Evolutionary conservation across 306 rosid genomes (phyloP).

Genomic region (Cucurbita moschata): DNA sequence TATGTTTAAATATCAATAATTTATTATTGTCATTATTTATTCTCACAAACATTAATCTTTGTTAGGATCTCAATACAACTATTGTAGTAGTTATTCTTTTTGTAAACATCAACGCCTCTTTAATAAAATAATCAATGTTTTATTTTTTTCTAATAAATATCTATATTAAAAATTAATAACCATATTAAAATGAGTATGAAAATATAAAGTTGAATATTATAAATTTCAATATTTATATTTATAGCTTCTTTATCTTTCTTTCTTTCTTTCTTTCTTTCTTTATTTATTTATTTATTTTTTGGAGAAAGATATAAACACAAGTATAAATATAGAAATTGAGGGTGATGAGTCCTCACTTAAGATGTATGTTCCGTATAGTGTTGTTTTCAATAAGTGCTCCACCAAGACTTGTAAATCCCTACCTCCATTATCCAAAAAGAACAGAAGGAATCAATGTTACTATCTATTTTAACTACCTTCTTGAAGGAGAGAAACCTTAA

Average conservation of each 20-base stretch:
- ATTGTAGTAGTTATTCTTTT: not conserved
- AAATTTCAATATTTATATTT: not conserved
- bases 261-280: no score
- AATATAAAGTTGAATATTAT: not conserved
- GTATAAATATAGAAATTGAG: not conserved
- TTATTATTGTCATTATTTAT: not conserved
- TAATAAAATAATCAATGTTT: not conserved
- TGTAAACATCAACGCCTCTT: not conserved
- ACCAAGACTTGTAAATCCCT: constrained; percentile 94
- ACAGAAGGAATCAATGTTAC: constrained; percentile 16
- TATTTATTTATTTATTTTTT: no score
- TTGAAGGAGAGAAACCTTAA: not conserved
- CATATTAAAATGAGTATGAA: not conserved
- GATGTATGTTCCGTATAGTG: constrained; percentile 57
- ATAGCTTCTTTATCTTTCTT: no score
- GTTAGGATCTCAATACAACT: not conserved
- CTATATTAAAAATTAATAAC: not conserved
- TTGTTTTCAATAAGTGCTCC: constrained; percentile 86
- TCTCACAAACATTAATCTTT: not conserved
- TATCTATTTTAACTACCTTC: not conserved
- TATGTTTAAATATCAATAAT: not conserved
- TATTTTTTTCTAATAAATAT: not conserved
- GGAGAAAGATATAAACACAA: not conserved
- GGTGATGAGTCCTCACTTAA: constrained; percentile 37
- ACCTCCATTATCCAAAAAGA: constrained; percentile 40